Base-by-base conservation (phyloP, 306 rosid genomes). In the Phaseolus lunatus region DNA sequence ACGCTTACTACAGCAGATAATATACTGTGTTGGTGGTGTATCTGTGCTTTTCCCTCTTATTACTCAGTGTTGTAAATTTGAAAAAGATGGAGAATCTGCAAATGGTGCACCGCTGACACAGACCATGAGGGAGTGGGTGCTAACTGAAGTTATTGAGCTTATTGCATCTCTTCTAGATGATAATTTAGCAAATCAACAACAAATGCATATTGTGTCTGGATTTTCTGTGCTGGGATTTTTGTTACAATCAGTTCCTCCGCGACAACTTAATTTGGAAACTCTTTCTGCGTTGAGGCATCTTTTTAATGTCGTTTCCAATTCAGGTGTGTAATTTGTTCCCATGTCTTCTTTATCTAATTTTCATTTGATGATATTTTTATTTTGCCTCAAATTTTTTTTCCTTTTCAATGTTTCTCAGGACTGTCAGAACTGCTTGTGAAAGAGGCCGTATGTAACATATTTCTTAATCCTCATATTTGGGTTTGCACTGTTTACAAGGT, bases 11-110 rank as follows among this genome's bases (percentile, higher is more conserved):
- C 97, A 90, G 84, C 90, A 91, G 86, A 95, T 92, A 84, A 90
- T 95, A 70, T 92, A 95, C 84, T 95, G 98, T 29, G 98, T 95
- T 58, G 98, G 97, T 44, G 98, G 98, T 23, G 98, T 95, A 45
- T 90, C 97, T 72, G 97, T 95, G 66, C 89, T 95, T 86, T 92
- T 95, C 65, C 98, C 97, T 78, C 97, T 95, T 27, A 88, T 95
- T 83, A 83, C 91, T 7, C 93, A 88, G 79, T 89, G 91, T 58
- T 85, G 85, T 73, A 90, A 84, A 87, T 86, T 81, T 85, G 89
- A 83, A 72, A 89, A 72, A 48, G 89, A 57, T 83, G 87, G 67
- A 67, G 82, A 84, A 54, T 70, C 77, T 83, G 91, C 69, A 58
- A 83, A 79, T 72, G 52, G 43, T 29, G 23, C 83, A 6, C 75